Evolutionary conservation across 805 yeast genomes (phyloP).

Genomic region (Jamesozyma piceae): DNA sequence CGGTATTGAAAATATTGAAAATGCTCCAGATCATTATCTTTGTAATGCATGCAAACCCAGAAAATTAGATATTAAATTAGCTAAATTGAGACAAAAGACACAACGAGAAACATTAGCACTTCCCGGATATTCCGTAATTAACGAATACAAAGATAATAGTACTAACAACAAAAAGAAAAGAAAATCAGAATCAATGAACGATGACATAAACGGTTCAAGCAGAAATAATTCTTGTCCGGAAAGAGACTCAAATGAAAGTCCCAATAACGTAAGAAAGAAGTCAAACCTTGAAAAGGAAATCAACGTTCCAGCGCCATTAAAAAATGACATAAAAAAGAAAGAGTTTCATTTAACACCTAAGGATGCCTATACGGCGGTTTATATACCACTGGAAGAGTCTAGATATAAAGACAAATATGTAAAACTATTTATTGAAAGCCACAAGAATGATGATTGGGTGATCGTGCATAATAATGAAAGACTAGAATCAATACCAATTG

Average conservation of each 20-base stretch:
- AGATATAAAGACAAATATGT: conserved; percentile 37
- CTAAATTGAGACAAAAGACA: conserved; percentile 33
- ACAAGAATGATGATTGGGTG: conserved; percentile 32
- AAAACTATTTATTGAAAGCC: conserved; percentile 40
- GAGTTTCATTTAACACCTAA: conserved; percentile 31
- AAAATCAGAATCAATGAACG: conserved; percentile 17
- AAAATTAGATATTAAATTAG: conserved; percentile 36
- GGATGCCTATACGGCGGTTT: conserved; percentile 30
- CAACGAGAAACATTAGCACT: not conserved
- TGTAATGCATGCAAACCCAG: conserved; percentile 70
- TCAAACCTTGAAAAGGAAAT: not conserved
- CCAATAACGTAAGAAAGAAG: conserved; percentile 7
- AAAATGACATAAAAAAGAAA: conserved; percentile 28
- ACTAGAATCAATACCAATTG: conserved; percentile 21
- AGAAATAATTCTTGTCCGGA: conserved; percentile 6
- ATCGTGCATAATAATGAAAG: conserved; percentile 15
- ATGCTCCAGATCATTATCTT: conserved; percentile 73
- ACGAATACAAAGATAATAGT: conserved; percentile 2
- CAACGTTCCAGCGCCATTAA: not conserved
- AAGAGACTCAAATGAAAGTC: not conserved
- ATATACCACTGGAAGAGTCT: conserved; percentile 26
- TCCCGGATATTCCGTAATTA: not conserved
- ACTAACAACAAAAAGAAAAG: conserved; percentile 3
- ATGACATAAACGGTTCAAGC: conserved; percentile 3
- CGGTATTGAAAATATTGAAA: conserved; percentile 58